Base-by-base conservation (phyloP, 2,329 filamentous ascomycete species). In the Clonostachys byssicola region DNA sequence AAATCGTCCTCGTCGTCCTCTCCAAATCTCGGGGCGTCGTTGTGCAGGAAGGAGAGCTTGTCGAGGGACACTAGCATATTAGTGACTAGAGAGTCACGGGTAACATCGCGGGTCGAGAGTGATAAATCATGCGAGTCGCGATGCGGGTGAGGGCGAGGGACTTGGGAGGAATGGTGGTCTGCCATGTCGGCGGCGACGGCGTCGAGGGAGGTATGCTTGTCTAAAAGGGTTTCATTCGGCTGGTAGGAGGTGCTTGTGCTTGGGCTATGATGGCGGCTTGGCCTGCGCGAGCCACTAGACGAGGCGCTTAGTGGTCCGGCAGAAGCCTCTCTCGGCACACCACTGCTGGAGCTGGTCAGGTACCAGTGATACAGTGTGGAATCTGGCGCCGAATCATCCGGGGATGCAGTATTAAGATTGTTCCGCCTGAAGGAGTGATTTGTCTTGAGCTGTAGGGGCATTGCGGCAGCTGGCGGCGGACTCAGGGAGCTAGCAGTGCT, bases 41-140 rank as follows among this genome's bases (percentile, higher is more conserved):
- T 43, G 35, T 44, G 36, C 34, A 30, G 14, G 16, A 42, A 75
- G 39, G 81, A 85, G 61, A 92, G 83, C 65, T 92, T 88, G 67
- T 96, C 92, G 53, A 99, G 84, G 39, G 92, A 96, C 54, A 94
- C 76, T 51, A 97, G 83, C 86, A 99, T 94, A 66, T 96, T 95
- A 67, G 94, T 88, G 50, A 99, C 90, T 55, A 99, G 84, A 35
- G 92, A 96, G 61, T 95, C 89, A 56, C 92, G 84, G 39, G 88
- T 89, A 52, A 89, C 83, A 62, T 89, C 82, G 51, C 85, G 77
- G 43, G 87, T 82, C 44, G 85, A 85, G 58, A 95, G 77, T 49
- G 89, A 92, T 52, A 96, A 77, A 65, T 96, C 92, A 73, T 96
- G 92, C 43, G 87, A 90, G 68, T 92, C 85, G 54, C 78, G 72